Base-by-base conservation (phyloP, 106 monocot species). In the Narthecium ossifragum region DNA sequence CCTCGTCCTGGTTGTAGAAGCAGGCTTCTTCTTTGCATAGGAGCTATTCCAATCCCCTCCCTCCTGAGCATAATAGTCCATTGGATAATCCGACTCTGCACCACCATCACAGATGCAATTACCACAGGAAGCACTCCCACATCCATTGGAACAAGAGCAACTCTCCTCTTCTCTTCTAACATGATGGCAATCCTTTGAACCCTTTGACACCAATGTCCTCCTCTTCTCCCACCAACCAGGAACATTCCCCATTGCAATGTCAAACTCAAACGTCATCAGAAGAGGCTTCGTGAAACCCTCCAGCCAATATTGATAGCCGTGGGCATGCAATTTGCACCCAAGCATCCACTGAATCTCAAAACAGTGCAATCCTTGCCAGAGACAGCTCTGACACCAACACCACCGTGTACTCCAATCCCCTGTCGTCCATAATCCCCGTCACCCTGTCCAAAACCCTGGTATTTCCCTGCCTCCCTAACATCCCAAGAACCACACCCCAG, bases 301-400 rank as follows among this genome's bases (percentile, higher is more conserved):
- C 0, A 90, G 91, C 98, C 98, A 98, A 67, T 98, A 98, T 98
- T 0, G 98, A 98, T 17, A 98, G 69, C 52, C 98, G 49, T 4
- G 98, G 98, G 62, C 98, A 98, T 1, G 98, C 98, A 62, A 98
- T 91, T 66, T 98, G 91, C 59, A 98, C 98, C 98, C 98, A 98
- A 6, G 98, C 98, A 74, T 98, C 90, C 14, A 98, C 74, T 0
- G 84, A 81, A 52, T 98, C 98, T 34, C 68, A 81, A 62, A 98
- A 91, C 29, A 98, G 64, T 34, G 61, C 66, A 0, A 98, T 81
- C 72, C 98, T 84, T 25, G 76, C 61, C 3, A 91, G 98, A 0
- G 91, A 87, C 14, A 98, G 47, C 84, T 98, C 98, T 2, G 98
- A 98, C 86, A 98, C 85, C 53, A 98, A 56, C 34, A 98, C 91